These are phyloP conservation scores for Fusarium armeniacum DNA, from an alignment of 2,329 filamentous ascomycete species.

Conservation along the genomic window DNA sequence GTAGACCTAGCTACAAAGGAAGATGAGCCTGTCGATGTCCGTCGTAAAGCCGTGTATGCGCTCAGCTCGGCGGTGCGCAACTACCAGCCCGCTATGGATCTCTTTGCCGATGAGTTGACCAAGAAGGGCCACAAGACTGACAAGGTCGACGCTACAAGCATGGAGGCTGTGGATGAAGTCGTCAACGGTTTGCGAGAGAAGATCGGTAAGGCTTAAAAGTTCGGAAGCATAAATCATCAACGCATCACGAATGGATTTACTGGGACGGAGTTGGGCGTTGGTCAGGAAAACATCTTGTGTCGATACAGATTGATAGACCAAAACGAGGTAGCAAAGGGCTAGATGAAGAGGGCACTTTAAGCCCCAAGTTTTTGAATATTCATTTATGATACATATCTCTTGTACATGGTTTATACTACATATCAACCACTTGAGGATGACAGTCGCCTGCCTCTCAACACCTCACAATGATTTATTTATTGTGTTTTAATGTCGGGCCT, in stretches of 20 bases:
- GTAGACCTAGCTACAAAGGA: conserved; percentile 73
- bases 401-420: conserved; percentile 54
- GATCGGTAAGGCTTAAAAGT: conserved; percentile 53
- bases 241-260: conserved; percentile 50
- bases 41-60: conserved; percentile 91
- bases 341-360: conserved; percentile 34
- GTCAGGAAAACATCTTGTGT: conserved; percentile 13
- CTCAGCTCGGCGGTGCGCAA: conserved; percentile 89
- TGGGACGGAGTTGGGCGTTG: conserved; percentile 56
- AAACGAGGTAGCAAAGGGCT: conserved; percentile 23
- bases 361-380: conserved; percentile 39
- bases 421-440: conserved; percentile 44
- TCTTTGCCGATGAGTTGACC: conserved; percentile 72
- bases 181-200: conserved; percentile 76
- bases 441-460: conserved; percentile 25
- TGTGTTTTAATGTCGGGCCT: conserved; percentile 63
- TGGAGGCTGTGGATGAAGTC: conserved; percentile 85
- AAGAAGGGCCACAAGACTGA: conserved; percentile 68
- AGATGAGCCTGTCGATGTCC: conserved; percentile 72
- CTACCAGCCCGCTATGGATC: conserved; percentile 85
- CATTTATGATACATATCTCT: conserved; percentile 54
- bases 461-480: conserved; percentile 13
- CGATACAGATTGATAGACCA: conserved; percentile 20
- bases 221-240: conserved; percentile 9
- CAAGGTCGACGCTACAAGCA: conserved; percentile 84